Conservation (phyloP, 495 filamentous ascomycete species). For the Aspergillus coremiiformis region DNA sequence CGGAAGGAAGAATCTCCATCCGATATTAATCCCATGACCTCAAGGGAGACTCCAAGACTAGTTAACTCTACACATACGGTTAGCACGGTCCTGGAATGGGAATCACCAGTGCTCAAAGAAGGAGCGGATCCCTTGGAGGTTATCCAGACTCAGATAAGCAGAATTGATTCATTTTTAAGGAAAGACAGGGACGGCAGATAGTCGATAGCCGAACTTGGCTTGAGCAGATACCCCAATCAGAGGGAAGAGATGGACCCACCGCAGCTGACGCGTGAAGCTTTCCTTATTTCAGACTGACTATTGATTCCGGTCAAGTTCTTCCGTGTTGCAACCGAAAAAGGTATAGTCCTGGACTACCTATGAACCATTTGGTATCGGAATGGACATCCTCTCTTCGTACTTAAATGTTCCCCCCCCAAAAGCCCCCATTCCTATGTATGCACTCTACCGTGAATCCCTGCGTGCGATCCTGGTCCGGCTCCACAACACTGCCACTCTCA, state of each 20-base stretch:
- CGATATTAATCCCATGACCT: too few species aligned
- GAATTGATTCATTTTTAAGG: constrained; percentile 4
- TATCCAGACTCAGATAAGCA: background rate
- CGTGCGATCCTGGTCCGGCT: constrained; percentile 28
- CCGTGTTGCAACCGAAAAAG: too few species aligned
- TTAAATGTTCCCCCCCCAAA: constrained; percentile 19
- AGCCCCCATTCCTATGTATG: too few species aligned
- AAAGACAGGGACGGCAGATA: constrained; percentile 34
- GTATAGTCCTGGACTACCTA: too few species aligned
- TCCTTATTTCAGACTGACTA: constrained; percentile 5
- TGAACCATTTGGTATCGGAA: too few species aligned
- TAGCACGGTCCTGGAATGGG: background rate
- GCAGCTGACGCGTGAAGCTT: constrained; percentile 36
- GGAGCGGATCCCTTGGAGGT: background rate
- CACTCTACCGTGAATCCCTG: constrained; percentile 18
- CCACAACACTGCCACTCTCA: constrained; percentile 34
- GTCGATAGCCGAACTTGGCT: constrained; percentile 44
- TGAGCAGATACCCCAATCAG: constrained; percentile 30
- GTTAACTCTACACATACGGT: background rate
- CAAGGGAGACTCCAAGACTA: too few species aligned
- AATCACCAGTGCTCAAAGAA: background rate
- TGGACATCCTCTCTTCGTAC: background rate
- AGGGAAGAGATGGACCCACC: constrained; percentile 13
- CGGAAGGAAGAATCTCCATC: background rate
- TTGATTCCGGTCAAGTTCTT: constrained; percentile 7